Conservation (phyloP, 2,329 filamentous ascomycete genomes). For the Dothideomycetidae sp. region DNA sequence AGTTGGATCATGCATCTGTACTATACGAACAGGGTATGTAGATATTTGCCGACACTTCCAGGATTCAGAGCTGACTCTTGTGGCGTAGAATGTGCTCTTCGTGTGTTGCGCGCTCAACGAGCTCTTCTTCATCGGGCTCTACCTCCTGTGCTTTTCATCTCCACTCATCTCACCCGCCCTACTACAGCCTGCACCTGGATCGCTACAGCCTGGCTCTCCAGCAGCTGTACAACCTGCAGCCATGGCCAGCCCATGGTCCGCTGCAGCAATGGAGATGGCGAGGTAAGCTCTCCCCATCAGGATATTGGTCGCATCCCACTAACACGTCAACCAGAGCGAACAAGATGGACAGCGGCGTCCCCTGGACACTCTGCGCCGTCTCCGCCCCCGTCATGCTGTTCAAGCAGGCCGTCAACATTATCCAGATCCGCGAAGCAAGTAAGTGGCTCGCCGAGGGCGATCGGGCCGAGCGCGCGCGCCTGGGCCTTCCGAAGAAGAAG, state of each 20-base stretch:
- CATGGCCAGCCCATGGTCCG: conserved; percentile 81
- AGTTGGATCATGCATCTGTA: conserved; percentile 88
- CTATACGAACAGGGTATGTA: conserved; percentile 84
- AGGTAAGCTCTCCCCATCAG: conserved; percentile 33
- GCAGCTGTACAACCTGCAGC: conserved; percentile 57
- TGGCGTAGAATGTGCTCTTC: conserved; percentile 67
- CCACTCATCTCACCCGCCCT: conserved; percentile 79
- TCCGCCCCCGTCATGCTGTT: conserved; percentile 76
- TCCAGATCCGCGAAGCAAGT: conserved; percentile 88
- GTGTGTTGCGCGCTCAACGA: conserved; percentile 83
- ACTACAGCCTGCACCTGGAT: conserved; percentile 41
- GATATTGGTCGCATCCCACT: neutral
- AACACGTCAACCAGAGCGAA: conserved; percentile 45
- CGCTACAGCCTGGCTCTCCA: conserved; percentile 48
- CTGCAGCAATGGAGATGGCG: conserved; percentile 80
- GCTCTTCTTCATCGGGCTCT: conserved; percentile 94
- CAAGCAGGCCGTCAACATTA: conserved; percentile 88
- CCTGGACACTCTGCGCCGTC: conserved; percentile 67
- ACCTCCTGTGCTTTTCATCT: conserved; percentile 92
- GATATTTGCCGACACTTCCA: too few relatives aligned
- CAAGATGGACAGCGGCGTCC: conserved; percentile 51
- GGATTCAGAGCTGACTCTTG: conserved; percentile 11
- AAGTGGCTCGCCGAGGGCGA: conserved; percentile 91
- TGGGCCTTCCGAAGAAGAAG: conserved; percentile 17
- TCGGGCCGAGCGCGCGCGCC: conserved; percentile 42